Base-by-base conservation (phyloP, 768 basidiomycete species). In the Tulasnella calospora region DNA sequence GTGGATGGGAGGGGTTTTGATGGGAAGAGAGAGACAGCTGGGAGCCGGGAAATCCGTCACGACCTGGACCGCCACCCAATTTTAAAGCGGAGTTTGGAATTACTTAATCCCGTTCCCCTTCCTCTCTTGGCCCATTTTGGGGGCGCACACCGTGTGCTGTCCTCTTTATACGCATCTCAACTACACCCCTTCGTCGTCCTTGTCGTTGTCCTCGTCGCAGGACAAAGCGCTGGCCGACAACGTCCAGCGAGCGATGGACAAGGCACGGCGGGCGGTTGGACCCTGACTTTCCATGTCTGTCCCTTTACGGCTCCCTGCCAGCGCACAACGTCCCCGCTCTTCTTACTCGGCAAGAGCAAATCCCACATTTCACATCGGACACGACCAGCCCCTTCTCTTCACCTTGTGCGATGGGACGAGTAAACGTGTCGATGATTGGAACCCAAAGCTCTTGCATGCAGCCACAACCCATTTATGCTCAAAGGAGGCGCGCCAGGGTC, bases 1-100 rank as follows among this genome's bases (percentile, higher is more conserved):
- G 61, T 67, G 61, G 61, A 67, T 30, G 61, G 61, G 61, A 67
- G 17, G 30, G 61, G 61, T 27, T 67, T 67, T 67, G 61, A 67
- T 67, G 27, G 30, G 30, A 67, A 51, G 23, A 10, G 23, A 47
- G 41, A 7, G 51, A 19, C 8, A n/a, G 51, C 51, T 55, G 30
- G 8, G 23, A n/a, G 51, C 61, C 61, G 61, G 61, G 30, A 67
- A 67, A 30, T 67, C 61, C 61, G 61, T 67, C 27, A 30, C 61
- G 61, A 33, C 61, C 61, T 35, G 33, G 61, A 67, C 61, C 27
- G 33, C 33, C 51, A 51, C 61, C 61, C 61, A 30, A 30, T 35
- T 67, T 67, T 67, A 8, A 67, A 67, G 61, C 61, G 61, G 61
- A 67, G 61, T 67, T 67, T 67, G 0, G 35, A 67, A 13, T 67